These are phyloP conservation scores for Hypholoma fasciculare DNA, from an alignment of 768 basidiomycete genomes.

Conservation along the genomic window DNA sequence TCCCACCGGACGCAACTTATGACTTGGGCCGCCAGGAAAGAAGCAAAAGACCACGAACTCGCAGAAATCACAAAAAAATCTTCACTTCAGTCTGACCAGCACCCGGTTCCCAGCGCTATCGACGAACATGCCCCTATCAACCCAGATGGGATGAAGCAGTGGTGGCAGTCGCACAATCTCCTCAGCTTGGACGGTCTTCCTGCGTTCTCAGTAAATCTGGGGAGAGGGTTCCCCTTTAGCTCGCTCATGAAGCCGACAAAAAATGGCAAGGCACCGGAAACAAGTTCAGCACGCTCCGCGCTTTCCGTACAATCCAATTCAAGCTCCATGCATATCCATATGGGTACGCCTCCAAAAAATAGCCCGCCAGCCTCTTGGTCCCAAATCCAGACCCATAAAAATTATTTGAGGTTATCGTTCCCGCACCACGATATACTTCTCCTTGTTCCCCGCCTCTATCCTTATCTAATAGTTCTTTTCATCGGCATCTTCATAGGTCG, in stretches of 20 bases:
- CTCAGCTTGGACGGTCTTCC: slow-evolving; percentile 60
- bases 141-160: slow-evolving; percentile 50
- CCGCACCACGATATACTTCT: background rate
- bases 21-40: slow-evolving; percentile 43
- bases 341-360: no score
- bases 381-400: background rate
- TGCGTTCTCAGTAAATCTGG: slow-evolving; percentile 31
- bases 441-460: background rate
- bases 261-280: no score
- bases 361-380: background rate
- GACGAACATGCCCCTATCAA: slow-evolving; percentile 11
- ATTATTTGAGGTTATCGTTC: background rate
- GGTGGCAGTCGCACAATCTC: slow-evolving; percentile 53
- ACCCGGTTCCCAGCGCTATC: slow-evolving; percentile 5
- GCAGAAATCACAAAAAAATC: slow-evolving; percentile 11
- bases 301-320: no score
- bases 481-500: background rate
- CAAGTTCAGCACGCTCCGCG: no score
- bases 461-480: background rate
- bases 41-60: slow-evolving; percentile 37
- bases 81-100: slow-evolving; percentile 8
- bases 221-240: background rate
- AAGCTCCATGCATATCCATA: no score
- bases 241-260: background rate
- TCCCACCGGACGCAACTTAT: slow-evolving; percentile 54